Conservation (phyloP, 208 protist genomes). For the Hexamita inflata region DNA sequence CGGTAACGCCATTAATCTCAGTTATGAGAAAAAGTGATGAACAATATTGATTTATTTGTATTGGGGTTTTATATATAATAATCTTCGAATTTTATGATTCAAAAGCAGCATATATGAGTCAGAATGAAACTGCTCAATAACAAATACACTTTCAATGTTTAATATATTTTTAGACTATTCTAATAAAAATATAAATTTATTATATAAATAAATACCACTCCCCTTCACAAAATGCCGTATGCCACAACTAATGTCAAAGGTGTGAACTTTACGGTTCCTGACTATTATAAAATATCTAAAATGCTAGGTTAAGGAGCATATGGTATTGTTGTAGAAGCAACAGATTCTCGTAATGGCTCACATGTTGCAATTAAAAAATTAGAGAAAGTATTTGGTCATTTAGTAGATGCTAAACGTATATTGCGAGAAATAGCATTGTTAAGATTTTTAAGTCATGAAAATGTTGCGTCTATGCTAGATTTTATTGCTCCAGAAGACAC, state of each 20-base stretch:
- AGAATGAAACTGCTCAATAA: no score
- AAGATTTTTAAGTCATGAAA: slow-evolving; percentile 70
- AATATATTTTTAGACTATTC: no score
- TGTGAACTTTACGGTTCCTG: slow-evolving; percentile 15
- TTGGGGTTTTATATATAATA: no score
- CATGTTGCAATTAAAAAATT: slow-evolving; percentile 92
- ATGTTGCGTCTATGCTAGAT: slow-evolving; percentile 44
- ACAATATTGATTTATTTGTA: no score
- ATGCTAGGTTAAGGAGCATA: slow-evolving; percentile 16
- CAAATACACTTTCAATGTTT: no score
- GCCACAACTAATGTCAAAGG: slow-evolving; percentile 21
- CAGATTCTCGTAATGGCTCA: background rate
- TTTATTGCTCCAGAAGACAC: slow-evolving; percentile 20
- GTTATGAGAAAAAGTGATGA: no score
- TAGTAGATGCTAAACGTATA: slow-evolving; percentile 79
- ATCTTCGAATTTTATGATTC: no score
- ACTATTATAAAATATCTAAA: slow-evolving; percentile 23
- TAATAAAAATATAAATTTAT: no score
- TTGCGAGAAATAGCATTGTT: slow-evolving; percentile 83
- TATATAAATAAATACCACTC: no score
- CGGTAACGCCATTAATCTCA: no score
- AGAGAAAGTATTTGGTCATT: slow-evolving; percentile 68
- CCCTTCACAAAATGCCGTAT: background rate
- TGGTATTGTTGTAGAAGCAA: slow-evolving; percentile 21
- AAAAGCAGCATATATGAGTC: no score